These are phyloP conservation scores for Pascua sp. DNA, from an alignment of 1,284 basidiomycete species.

Conservation along the genomic window DNA sequence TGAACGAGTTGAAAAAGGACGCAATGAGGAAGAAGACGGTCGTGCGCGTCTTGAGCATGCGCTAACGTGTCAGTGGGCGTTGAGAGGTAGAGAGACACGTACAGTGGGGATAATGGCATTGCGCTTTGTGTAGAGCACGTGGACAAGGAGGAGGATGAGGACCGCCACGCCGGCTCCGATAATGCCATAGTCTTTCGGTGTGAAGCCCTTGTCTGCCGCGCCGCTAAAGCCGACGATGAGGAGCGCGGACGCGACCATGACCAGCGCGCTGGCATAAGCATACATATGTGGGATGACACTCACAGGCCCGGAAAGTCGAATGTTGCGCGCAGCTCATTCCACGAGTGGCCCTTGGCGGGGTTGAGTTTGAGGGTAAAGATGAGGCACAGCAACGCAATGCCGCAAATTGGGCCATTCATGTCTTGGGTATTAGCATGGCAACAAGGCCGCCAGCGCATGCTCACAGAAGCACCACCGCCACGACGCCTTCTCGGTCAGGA, in stretches of 20 bases:
- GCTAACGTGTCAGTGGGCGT: constrained; percentile 2
- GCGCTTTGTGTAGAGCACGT: constrained; percentile 67
- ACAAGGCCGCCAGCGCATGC: too few relatives aligned
- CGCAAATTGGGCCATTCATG: constrained; percentile 45
- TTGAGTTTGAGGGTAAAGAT: constrained; percentile 82
- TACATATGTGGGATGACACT: not conserved
- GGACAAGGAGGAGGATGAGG: constrained; percentile 71
- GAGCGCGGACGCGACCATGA: constrained; percentile 68
- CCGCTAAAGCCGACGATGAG: constrained; percentile 67
- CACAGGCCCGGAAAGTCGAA: constrained; percentile 45
- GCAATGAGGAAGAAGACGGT: constrained; percentile 38
- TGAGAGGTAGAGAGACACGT: not conserved
- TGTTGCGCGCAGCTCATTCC: constrained; percentile 24
- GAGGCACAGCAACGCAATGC: constrained; percentile 62
- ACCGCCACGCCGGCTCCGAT: constrained; percentile 70
- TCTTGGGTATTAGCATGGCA: not conserved
- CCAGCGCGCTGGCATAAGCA: constrained; percentile 47
- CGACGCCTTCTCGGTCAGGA: constrained; percentile 27
- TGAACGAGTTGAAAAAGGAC: constrained; percentile 27
- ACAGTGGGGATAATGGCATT: constrained; percentile 65
- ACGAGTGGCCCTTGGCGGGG: constrained; percentile 19
- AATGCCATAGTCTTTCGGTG: constrained; percentile 63
- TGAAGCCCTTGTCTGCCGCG: constrained; percentile 31
- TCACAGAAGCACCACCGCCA: constrained; percentile 25
- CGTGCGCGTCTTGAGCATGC: constrained; percentile 38